Evolutionary conservation across 2,329 filamentous ascomycete genomes (phyloP), one percentile per base, ranked within the genome.

Genomic region (Massarina eburnea): DNA sequence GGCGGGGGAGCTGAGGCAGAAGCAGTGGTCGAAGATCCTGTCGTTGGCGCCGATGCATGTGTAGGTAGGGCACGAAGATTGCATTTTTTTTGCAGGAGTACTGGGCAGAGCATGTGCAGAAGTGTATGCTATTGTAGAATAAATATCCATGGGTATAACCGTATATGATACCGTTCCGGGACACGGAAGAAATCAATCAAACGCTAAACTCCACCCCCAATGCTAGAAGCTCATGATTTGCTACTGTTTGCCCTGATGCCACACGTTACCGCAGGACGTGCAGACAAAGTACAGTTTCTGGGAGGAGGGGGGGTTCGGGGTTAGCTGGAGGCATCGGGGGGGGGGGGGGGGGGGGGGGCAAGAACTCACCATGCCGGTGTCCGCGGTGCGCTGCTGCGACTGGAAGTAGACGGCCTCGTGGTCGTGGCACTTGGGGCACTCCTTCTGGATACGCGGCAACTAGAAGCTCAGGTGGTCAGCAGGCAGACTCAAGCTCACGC

Each of bases 11-110:
- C 74, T 99, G 71, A 85, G 89, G 69, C 83, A 89, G 68, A 94
- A 89, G 80, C 87, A 95, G 76, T 99, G 94, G 94, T 95, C 91
- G 63, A 99, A 97, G 82, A 97, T 99, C 63, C 74, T 99, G 68
- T 95, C 89, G 59, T 82, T 99, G 80, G 94, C 94, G 43, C 92
- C 94, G 37, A 84, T 88, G 81, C 83, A 89, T 73, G 74, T 88
- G 69, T 88, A 80, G 48, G 39, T 21, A 29, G 15, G 18, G 15
- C 18, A 29, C n/a, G n/a, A 32, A 12, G 32, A 39, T 22, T 46
- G 44, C 50, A 50, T 53, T 49, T 48, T 30, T 40, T 39, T n/a
- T n/a, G n/a, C n/a, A n/a, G 41, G 51, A 48, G 41, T 47, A 50
- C 40, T 34, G 43, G 35, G 43, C 21, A 39, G 43, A 9, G 35